Evolutionary conservation across 345 rosid species (phyloP).

Genomic region (Hibiscus syriacus): DNA sequence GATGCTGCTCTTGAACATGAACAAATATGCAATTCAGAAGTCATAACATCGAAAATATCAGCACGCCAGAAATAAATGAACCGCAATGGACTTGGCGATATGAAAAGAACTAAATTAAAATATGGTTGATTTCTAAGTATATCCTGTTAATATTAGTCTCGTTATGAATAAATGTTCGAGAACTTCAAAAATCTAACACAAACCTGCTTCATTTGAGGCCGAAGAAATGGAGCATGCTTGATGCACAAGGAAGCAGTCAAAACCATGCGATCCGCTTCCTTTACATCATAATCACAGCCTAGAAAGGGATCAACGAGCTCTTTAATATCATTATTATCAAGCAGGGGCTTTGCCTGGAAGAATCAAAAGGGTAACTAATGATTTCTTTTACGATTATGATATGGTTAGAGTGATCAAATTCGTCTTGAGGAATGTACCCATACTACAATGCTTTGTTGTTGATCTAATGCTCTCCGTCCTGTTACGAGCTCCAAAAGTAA

Average conservation of each 20-base stretch:
- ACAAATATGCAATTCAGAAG: neutral
- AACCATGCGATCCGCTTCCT: slow-evolving; percentile 56
- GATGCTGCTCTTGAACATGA: neutral
- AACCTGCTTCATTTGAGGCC: slow-evolving; percentile 90
- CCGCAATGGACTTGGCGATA: neutral
- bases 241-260: slow-evolving; percentile 77
- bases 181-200: slow-evolving; percentile 3
- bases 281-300: slow-evolving; percentile 36
- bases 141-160: neutral
- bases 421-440: slow-evolving; percentile 43
- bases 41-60: neutral
- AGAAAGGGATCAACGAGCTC: slow-evolving; percentile 66
- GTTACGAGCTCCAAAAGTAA: slow-evolving; percentile 83
- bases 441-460: slow-evolving; percentile 60
- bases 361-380: slow-evolving; percentile 1
- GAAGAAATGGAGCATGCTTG: slow-evolving; percentile 67
- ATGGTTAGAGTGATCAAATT: neutral
- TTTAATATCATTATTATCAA: slow-evolving; percentile 36
- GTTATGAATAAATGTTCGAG: neutral
- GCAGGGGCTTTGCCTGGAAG: slow-evolving; percentile 73
- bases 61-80: neutral
- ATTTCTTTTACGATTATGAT: neutral
- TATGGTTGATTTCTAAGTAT: neutral
- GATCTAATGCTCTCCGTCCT: slow-evolving; percentile 62
- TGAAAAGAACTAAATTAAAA: neutral